Base-by-base conservation (phyloP, 495 filamentous ascomycete species). In the Aspergillus coremiiformis region DNA sequence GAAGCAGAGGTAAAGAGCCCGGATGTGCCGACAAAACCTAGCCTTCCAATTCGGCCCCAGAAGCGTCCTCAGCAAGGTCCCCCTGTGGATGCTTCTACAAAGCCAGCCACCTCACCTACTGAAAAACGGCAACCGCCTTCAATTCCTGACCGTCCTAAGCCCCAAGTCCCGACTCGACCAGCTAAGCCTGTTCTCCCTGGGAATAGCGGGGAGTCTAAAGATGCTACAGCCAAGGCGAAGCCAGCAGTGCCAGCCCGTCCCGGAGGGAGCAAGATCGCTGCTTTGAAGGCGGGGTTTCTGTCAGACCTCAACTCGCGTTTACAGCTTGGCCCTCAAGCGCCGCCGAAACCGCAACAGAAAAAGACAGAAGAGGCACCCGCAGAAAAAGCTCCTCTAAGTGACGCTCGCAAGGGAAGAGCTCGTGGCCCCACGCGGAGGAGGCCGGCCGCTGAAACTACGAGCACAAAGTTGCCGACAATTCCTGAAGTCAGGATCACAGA, bases 351-450 rank as follows among this genome's bases (percentile, higher is more conserved):
- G n/a, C 70, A 78, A 58, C 81, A 86, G 59, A 86, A 88, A 56
- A 68, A 74, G 17, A 78, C 82, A 43, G 72, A 78, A 42, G 54
- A 56, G 46, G 65, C 68, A n/a, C 76, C 74, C 3, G 77, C 78
- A 57, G 83, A 92, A 62, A 92, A 90, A 66, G 80, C 75, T 15
- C 89, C 90, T 11, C 69, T 98, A 24, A 76, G 71, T 29, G 93
- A 97, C 71, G 89, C 90, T 24, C 78, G 94, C 48, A 97, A 97
- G 71, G 82, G 90, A 12, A 75, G 93, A 51, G 93, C 93, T 15
- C 84, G 87, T 56, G 94, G 93, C 20, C 93, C 93, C 7, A 83
- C 86, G 57, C 79, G 93, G 53, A 76, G 93, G 63, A 85, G 84
- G 71, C 83, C 82, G n/a, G 80, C 76, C 10, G 68, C 55, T 9